phyloP scores from a whole-genome alignment of 345 rosid species.

The Salix caprea region DNA sequence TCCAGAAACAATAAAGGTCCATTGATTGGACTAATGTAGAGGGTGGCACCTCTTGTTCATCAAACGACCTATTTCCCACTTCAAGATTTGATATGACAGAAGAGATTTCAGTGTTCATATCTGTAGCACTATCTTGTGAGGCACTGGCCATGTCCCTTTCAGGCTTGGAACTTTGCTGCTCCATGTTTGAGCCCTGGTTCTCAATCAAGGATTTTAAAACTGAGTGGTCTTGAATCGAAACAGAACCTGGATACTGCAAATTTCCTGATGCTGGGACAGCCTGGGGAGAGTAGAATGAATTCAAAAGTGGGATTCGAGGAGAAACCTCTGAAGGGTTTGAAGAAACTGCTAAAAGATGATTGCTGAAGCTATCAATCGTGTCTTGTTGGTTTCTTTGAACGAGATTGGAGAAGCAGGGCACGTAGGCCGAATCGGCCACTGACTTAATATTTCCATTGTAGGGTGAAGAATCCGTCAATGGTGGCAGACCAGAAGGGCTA shows the following conservation, averaged over 20 bases:
- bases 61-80: conserved; percentile 37
- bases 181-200: conserved; percentile 30
- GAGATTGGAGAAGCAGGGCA: conserved; percentile 81
- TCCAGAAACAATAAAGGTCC: conserved; percentile 64
- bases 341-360: conserved; percentile 26
- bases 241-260: conserved; percentile 31
- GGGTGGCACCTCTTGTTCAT: conserved; percentile 48
- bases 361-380: conserved; percentile 32
- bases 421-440: conserved; percentile 38
- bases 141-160: conserved; percentile 38
- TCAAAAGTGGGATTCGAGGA: conserved; percentile 33
- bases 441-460: conserved; percentile 24
- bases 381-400: conserved; percentile 37
- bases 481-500: conserved; percentile 47
- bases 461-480: conserved; percentile 58
- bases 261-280: conserved; percentile 20
- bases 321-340: conserved; percentile 14
- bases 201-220: conserved; percentile 46
- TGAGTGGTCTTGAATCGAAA: conserved; percentile 43
- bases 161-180: conserved; percentile 31
- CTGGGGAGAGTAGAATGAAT: conserved; percentile 35
- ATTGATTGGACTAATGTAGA: conserved; percentile 40
- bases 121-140: conserved; percentile 57
- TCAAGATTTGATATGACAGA: conserved; percentile 46
- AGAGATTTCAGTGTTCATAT: conserved; percentile 53